Conservation (phyloP, 495 filamentous ascomycete species). For the Xanthoparmelia taractica region DNA sequence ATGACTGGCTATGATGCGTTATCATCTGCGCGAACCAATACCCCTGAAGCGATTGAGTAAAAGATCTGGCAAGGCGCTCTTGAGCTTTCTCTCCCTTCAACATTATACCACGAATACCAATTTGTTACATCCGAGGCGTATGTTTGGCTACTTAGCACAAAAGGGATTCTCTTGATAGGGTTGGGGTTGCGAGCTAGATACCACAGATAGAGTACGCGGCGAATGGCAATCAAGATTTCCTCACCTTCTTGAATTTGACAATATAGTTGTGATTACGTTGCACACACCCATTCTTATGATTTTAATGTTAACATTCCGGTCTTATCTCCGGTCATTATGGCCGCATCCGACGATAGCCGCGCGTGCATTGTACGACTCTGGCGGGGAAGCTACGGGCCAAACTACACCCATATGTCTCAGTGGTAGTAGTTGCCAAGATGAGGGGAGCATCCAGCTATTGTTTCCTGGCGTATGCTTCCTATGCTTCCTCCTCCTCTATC, state of each 20-base stretch:
- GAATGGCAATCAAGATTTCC: constrained; percentile 4
- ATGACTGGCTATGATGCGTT: constrained; percentile 18
- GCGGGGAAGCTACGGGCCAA: not conserved
- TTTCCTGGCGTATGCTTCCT: not conserved
- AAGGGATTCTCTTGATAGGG: not conserved
- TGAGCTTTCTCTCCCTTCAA: constrained; percentile 13
- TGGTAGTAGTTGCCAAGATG: not conserved
- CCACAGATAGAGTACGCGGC: constrained; percentile 13
- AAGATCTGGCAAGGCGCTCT: constrained; percentile 16
- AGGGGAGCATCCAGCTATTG: not conserved
- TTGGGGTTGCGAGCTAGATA: constrained; percentile 13
- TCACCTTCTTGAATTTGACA: not conserved
- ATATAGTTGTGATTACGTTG: not conserved
- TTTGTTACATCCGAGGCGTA: constrained; percentile 8
- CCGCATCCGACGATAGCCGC: not conserved
- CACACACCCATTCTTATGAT: not conserved
- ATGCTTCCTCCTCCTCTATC: not conserved
- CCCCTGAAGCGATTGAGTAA: constrained; percentile 19
- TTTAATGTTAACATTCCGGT: not conserved
- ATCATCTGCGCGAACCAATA: constrained; percentile 15
- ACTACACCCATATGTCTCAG: not conserved
- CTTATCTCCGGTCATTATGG: not conserved
- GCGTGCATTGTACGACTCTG: not conserved
- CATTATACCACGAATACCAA: constrained; percentile 18
- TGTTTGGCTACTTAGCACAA: not conserved